Conservation (phyloP, 2,329 filamentous ascomycete species). For the Coniochaeta ligniaria region DNA sequence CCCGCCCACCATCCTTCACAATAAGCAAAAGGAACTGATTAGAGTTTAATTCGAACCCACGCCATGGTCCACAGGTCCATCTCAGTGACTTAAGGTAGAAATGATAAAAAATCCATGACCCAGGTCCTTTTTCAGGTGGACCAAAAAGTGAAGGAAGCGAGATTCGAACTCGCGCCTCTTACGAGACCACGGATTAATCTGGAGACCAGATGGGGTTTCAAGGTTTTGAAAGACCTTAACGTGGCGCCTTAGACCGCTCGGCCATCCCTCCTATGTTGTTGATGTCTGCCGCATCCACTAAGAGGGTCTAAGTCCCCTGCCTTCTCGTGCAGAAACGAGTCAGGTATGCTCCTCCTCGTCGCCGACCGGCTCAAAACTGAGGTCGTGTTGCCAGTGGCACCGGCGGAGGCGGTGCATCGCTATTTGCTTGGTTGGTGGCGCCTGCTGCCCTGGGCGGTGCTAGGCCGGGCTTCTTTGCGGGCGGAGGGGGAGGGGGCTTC, state of each 20-base stretch:
- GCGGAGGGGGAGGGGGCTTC: slow-evolving; percentile 43
- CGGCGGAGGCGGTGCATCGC: slow-evolving; percentile 35
- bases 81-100: too few species aligned
- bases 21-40: background rate
- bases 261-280: background rate
- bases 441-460: background rate
- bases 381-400: slow-evolving; percentile 30
- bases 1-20: background rate
- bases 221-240: background rate
- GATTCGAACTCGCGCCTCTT: too few species aligned
- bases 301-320: background rate
- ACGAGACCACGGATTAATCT: too few species aligned
- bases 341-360: background rate
- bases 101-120: too few species aligned
- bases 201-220: too few species aligned
- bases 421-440: slow-evolving; percentile 12
- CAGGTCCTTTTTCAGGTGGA: too few species aligned
- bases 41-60: background rate
- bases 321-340: background rate
- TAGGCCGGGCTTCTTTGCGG: slow-evolving; percentile 41
- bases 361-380: slow-evolving; percentile 7
- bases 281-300: background rate
- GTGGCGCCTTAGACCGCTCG: slow-evolving; percentile 1
- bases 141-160: too few species aligned
- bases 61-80: background rate